phyloP scores from a whole-genome alignment of 2,329 filamentous ascomycete genomes.

The Penicillium sclerotigenum region DNA sequence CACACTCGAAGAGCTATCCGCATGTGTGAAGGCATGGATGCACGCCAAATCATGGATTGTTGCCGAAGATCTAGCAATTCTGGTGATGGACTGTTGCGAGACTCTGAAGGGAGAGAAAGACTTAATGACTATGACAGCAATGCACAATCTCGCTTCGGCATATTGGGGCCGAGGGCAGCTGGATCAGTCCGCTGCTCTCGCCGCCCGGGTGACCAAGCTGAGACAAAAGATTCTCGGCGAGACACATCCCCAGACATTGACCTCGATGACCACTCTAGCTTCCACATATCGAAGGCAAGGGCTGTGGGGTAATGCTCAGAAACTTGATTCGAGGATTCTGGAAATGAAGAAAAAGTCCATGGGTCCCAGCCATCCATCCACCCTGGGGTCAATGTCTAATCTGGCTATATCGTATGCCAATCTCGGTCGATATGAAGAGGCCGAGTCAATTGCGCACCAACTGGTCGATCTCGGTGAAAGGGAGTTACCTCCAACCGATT shows the following conservation, averaged over 20 bases:
- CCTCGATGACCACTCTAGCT: slow-evolving; percentile 17
- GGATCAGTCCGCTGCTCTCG: slow-evolving; percentile 6
- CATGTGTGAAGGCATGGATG: slow-evolving; percentile 3
- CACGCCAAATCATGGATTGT: slow-evolving; percentile 5
- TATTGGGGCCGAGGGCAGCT: slow-evolving; percentile 12
- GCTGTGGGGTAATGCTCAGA: slow-evolving; percentile 3
- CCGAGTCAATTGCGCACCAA: slow-evolving; percentile 3
- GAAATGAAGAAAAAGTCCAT: slow-evolving; percentile 7
- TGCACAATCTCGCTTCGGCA: slow-evolving; percentile 14
- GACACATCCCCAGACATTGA: slow-evolving; percentile 10
- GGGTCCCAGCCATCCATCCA: slow-evolving; percentile 5
- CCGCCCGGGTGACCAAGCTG: slow-evolving; percentile 1
- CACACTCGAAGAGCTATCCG: slow-evolving; percentile 1
- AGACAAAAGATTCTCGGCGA: slow-evolving; percentile 8
- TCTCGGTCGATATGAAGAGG: slow-evolving; percentile 13
- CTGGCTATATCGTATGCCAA: slow-evolving; percentile 12
- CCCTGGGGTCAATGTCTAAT: slow-evolving; percentile 11
- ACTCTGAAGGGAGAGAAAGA: slow-evolving; percentile 8
- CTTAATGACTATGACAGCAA: slow-evolving; percentile 11
- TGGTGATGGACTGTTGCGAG: slow-evolving; percentile 1
- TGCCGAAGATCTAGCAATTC: slow-evolving; percentile 7
- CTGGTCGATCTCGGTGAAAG: slow-evolving; percentile 6
- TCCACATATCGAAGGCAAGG: slow-evolving; percentile 13
- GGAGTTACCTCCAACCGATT: not conserved
- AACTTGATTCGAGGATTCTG: slow-evolving; percentile 8